Evolutionary conservation across 2,329 filamentous ascomycete species (phyloP).

Genomic region (Diaporthe eres): DNA sequence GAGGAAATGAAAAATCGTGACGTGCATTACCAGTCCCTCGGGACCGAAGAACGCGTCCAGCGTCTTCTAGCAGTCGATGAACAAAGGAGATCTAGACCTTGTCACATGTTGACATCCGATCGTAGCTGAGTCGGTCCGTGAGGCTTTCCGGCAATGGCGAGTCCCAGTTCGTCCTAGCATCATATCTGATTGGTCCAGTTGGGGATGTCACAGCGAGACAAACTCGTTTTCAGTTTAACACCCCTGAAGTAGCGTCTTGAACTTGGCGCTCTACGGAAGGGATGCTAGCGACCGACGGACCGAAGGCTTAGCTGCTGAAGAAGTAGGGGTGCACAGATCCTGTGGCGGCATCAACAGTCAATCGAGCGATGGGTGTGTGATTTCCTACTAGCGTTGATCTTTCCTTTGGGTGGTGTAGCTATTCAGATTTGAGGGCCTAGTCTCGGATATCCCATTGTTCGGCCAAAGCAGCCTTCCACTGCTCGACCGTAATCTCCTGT

Average conservation of each 20-base stretch:
- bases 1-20: background rate
- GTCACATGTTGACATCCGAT: background rate
- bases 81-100: background rate
- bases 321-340: background rate
- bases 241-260: background rate
- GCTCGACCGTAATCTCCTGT: too few relatives aligned
- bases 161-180: background rate
- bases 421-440: too few relatives aligned
- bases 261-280: background rate
- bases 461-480: too few relatives aligned
- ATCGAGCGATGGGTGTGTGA: too few relatives aligned
- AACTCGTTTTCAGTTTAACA: background rate
- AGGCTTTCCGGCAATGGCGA: background rate
- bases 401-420: too few relatives aligned
- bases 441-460: too few relatives aligned
- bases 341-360: background rate
- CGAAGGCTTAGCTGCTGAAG: background rate
- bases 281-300: too few relatives aligned
- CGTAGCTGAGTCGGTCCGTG: background rate
- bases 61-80: background rate
- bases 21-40: background rate
- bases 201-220: background rate
- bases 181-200: background rate
- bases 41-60: background rate
- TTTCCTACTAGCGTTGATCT: too few relatives aligned